phyloP scores from a whole-genome alignment of 2,329 filamentous ascomycete species.

The Albifimbria verrucaria region DNA sequence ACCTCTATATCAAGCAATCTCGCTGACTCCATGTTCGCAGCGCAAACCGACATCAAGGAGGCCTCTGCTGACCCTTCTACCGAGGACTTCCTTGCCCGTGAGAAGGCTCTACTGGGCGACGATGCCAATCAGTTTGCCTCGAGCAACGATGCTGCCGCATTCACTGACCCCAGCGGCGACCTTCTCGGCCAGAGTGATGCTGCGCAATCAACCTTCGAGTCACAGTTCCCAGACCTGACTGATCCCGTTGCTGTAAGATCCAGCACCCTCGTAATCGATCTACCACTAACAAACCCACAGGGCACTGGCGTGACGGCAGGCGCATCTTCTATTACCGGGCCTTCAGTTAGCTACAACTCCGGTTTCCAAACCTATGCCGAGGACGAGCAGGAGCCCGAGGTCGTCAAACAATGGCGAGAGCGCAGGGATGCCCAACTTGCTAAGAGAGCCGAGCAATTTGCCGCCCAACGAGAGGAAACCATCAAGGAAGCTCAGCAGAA shows the following conservation, averaged over 20 bases:
- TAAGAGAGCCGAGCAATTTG: slow-evolving; percentile 81
- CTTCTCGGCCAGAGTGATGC: slow-evolving; percentile 67
- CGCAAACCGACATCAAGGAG: slow-evolving; percentile 63
- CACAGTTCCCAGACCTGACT: slow-evolving; percentile 81
- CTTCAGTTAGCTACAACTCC: slow-evolving; percentile 60
- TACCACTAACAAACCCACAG: slow-evolving; percentile 16
- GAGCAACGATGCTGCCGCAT: slow-evolving; percentile 64
- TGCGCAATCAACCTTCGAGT: slow-evolving; percentile 65
- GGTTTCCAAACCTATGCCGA: slow-evolving; percentile 54
- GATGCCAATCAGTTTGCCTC: slow-evolving; percentile 89
- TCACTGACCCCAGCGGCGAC: slow-evolving; percentile 63
- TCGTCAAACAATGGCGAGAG: slow-evolving; percentile 89
- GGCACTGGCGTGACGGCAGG: slow-evolving; percentile 25
- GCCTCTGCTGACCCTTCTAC: slow-evolving; percentile 57
- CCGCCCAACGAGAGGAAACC: slow-evolving; percentile 78
- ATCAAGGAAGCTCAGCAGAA: slow-evolving; percentile 87
- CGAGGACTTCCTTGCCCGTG: slow-evolving; percentile 86
- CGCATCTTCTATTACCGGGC: slow-evolving; percentile 63
- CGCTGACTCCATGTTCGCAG: slow-evolving; percentile 38
- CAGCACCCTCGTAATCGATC: neutral
- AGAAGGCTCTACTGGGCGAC: slow-evolving; percentile 86
- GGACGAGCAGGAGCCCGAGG: slow-evolving; percentile 82
- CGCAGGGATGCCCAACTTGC: slow-evolving; percentile 78
- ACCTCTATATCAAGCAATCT: slow-evolving; percentile 8
- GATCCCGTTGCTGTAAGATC: slow-evolving; percentile 29